phyloP scores from a whole-genome alignment of 129 eudicot species.

The Flaveria trinervia region DNA sequence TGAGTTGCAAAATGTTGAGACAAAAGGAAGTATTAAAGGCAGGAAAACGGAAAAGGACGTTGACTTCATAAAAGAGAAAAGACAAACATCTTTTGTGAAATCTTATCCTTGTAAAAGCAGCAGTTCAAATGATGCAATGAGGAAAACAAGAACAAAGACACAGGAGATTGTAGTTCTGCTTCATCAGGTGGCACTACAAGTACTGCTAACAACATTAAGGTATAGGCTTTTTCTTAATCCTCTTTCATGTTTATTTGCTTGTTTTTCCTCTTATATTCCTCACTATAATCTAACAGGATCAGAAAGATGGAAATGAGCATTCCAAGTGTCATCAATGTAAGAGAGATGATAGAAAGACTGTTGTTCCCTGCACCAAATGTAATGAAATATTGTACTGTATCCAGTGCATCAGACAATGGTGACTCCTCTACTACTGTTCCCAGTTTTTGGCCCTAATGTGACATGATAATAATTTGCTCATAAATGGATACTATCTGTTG shows the following conservation, averaged over 20 bases:
- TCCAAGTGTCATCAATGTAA: constrained; percentile 75
- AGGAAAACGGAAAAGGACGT: constrained; percentile 22
- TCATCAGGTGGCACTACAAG: constrained; percentile 35
- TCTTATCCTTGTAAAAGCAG: constrained; percentile 32
- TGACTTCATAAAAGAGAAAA: constrained; percentile 28
- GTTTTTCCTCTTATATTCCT: constrained; percentile 13
- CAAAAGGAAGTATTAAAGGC: constrained; percentile 17
- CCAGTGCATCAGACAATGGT: constrained; percentile 79
- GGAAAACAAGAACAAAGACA: constrained; percentile 22
- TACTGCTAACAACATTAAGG: constrained; percentile 27
- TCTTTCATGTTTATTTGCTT: constrained; percentile 14
- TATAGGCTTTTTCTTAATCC: constrained; percentile 17
- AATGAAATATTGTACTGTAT: constrained; percentile 56
- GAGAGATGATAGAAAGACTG: constrained; percentile 54
- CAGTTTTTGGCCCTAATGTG: constrained; percentile 1
- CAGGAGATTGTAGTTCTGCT: constrained; percentile 32
- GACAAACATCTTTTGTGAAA: constrained; percentile 21
- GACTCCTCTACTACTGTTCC: constrained; percentile 14
- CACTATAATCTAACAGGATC: constrained; percentile 27
- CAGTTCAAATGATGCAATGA: constrained; percentile 28
- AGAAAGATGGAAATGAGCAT: constrained; percentile 39
- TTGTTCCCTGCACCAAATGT: constrained; percentile 78
- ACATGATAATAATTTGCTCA: not conserved
- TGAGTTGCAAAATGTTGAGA: constrained; percentile 19
- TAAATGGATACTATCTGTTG: constrained; percentile 20